Base-by-base conservation (phyloP, 352 stramenopile genomes). In the Phytopythium cucurbitacearum region DNA sequence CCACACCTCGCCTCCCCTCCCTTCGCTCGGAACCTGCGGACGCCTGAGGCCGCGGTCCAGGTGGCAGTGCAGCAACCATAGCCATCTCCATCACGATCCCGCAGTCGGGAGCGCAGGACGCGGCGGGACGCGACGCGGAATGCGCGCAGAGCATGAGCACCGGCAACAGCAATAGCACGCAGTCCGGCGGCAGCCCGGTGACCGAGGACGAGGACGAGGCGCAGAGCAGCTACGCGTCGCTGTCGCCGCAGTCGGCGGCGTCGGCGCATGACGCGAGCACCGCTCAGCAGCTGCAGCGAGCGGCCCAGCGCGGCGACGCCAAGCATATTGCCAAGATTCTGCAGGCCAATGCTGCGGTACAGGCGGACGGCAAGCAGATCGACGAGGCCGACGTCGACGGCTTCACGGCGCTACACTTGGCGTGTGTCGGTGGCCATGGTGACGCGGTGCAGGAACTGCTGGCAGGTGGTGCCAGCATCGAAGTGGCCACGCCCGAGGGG, bases 351-450 rank as follows among this genome's bases (percentile, higher is more conserved):
- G 56, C 54, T n/a, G 59, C 51, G 12, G 58, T 48, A 33, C 58
- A 52, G 15, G 64, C 57, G 34, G 59, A 59, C 40, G 63, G 57
- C 53, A 51, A 63, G 53, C 53, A 62, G n/a, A 44, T 62, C 48
- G 65, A 83, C 53, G 53, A 48, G 46, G 57, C 69, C 39, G 72
- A 83, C 39, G 62, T 76, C 46, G 72, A 87, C 33, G 76, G 76
- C 15, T 82, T 87, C 46, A 84, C 76, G n/a, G 71, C 76, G 44
- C 57, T 87, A 16, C 75, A 87, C 44, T 57, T 87, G 21, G 76
- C 76, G 4, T 83, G 71, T 32, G 68, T 84, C 38, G 68, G 75
- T 16, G 76, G 65, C 13, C 65, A 87, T 53, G 59, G 71, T 33
- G 68, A 66, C 40, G 71, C 71, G 2, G 73, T 80, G 8, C 49